These are phyloP conservation scores for Staphylotrichum longicolle DNA, from an alignment of 495 filamentous ascomycete genomes.

Conservation along the genomic window DNA sequence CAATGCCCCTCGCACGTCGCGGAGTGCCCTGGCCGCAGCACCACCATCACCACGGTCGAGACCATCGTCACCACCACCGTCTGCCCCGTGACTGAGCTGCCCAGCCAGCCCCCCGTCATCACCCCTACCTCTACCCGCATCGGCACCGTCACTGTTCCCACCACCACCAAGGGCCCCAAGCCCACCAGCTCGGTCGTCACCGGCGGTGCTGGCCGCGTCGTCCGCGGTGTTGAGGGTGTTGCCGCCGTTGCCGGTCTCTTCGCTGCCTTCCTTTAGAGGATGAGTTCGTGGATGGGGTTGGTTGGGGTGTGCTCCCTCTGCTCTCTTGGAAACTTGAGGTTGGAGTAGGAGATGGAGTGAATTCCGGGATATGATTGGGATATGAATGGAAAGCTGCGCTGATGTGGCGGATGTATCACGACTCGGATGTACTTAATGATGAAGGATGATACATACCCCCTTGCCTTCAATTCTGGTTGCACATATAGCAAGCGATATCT, in stretches of 20 bases:
- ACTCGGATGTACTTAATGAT: background rate
- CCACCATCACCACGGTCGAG: slow-evolving; percentile 49
- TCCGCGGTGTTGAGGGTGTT: slow-evolving; percentile 18
- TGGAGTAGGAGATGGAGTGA: background rate
- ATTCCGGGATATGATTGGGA: background rate
- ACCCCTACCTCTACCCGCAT: slow-evolving; percentile 5
- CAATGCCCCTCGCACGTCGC: slow-evolving; percentile 55
- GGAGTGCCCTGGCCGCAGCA: slow-evolving; percentile 54
- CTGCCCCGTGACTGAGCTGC: slow-evolving; percentile 50
- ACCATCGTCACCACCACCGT: slow-evolving; percentile 59
- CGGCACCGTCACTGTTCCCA: slow-evolving; percentile 18
- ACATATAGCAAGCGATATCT: slow-evolving; percentile 6
- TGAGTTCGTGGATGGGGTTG: background rate
- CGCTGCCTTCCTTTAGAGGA: slow-evolving; percentile 26
- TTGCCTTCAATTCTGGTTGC: slow-evolving; percentile 7
- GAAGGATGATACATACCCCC: slow-evolving; percentile 5
- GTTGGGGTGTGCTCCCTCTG: background rate
- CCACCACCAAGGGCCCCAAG: slow-evolving; percentile 3
- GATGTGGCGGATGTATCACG: slow-evolving; percentile 9
- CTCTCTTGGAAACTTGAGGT: background rate
- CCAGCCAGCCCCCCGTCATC: slow-evolving; percentile 13
- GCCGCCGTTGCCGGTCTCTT: slow-evolving; percentile 26
- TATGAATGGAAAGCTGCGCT: slow-evolving; percentile 1
- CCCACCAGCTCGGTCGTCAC: slow-evolving; percentile 20
- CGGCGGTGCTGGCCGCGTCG: slow-evolving; percentile 28